Evolutionary conservation across 345 rosid species (phyloP), one percentile per base, ranked within the genome.

Genomic region (Populus simonii): DNA sequence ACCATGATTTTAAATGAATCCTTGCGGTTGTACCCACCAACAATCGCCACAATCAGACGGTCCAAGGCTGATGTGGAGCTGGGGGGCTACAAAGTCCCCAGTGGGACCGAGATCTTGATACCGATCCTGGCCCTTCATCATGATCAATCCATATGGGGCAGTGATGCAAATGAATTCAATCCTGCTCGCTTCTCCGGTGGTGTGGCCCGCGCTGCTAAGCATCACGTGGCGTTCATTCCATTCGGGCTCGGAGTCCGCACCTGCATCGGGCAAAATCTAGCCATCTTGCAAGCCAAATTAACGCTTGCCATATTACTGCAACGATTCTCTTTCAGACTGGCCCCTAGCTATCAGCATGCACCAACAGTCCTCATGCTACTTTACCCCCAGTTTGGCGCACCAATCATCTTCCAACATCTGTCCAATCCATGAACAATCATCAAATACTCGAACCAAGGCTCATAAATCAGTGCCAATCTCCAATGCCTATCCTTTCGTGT

Each of bases 211-310:
- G 97, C 91, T 17, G 86, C 90, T 0, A 88, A 89, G 86, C 87
- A 88, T 35, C 91, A 84, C 18, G 80, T 79, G 22, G 87, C 86
- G 1, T 90, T 87, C 61, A 85, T 89, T 15, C 94, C 97, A 15
- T 89, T 90, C 67, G 91, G 94, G 59, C 85, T 27, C 74, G 91
- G 88, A 81, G 94, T 71, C 87, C 89, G 93, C 45, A 87, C 87
- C 27, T 92, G 97, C 82, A 85, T 92, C 1, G 94, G 94, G 38
- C 91, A 88, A 82, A 92, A 86, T 72, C 87, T 92, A 18, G 88
- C 94, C 43, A 36, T 90, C 66, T 49, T 89, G 57, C 94, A 89
- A 73, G 90, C 92, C 31, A 92, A 92, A 80, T 29, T 88, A 70
- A 82, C 89, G 0, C 23, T 88, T 0, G 82, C 86, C 2, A 74